Evolutionary conservation across 306 rosid genomes (phyloP).

Genomic region (Lotus japonicus): DNA sequence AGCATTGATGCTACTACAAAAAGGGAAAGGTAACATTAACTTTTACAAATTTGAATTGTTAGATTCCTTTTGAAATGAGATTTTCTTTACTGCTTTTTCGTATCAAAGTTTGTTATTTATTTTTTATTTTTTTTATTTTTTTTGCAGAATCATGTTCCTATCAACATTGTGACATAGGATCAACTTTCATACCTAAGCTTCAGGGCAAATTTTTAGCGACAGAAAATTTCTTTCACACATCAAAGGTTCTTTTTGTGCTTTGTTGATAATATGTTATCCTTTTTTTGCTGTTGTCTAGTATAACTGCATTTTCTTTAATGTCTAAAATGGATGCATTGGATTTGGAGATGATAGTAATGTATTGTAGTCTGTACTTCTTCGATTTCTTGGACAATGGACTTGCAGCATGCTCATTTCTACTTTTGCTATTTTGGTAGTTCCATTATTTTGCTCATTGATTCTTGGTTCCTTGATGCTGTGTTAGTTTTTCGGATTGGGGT

Average conservation of each 20-base stretch:
- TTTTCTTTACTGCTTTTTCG: constrained; percentile 16
- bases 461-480: constrained; percentile 6
- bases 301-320: constrained; percentile 1
- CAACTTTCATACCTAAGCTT: constrained; percentile 77
- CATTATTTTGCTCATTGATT: background rate
- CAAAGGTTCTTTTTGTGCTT: constrained; percentile 55
- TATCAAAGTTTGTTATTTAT: constrained; percentile 5
- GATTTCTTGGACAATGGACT: background rate
- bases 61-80: background rate
- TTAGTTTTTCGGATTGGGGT: constrained; percentile 74
- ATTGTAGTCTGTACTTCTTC: background rate
- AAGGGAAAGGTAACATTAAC: constrained; percentile 67
- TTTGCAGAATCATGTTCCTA: constrained; percentile 64
- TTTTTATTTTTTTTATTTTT: background rate
- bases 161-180: constrained; percentile 66
- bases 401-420: constrained; percentile 5
- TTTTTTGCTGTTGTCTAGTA: constrained; percentile 7
- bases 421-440: constrained; percentile 3
- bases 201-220: constrained; percentile 90
- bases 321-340: constrained; percentile 16
- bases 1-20: constrained; percentile 65
- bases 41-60: constrained; percentile 1
- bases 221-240: constrained; percentile 90
- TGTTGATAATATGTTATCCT: background rate
- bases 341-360: background rate